These are phyloP conservation scores for Paratrypanosoma confusum DNA, from an alignment of 208 protist genomes.

Conservation along the genomic window DNA sequence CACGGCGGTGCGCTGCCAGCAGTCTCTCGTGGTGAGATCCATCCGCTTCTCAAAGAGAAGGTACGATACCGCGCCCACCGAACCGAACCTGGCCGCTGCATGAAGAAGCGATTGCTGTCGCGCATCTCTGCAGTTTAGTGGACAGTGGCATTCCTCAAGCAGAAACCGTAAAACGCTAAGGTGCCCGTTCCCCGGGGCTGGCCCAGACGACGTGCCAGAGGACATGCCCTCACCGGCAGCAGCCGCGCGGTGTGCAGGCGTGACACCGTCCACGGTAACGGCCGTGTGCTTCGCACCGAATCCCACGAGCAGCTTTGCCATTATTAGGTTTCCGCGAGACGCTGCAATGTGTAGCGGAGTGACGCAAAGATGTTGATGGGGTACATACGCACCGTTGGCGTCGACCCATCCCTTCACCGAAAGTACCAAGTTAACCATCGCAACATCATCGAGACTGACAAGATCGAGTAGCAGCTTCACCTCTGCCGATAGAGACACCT, in stretches of 20 bases:
- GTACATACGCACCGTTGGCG: slow-evolving; percentile 32
- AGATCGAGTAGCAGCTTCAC: slow-evolving; percentile 14
- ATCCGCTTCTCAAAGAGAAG: slow-evolving; percentile 19
- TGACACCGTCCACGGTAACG: slow-evolving; percentile 38
- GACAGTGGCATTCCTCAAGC: no score
- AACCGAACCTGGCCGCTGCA: slow-evolving; percentile 33
- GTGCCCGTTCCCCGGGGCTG: background rate
- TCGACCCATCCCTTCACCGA: slow-evolving; percentile 8
- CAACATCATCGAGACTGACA: slow-evolving; percentile 12
- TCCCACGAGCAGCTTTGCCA: slow-evolving; percentile 19
- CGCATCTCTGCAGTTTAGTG: slow-evolving; percentile 21
- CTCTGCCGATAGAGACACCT: background rate
- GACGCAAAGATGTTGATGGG: slow-evolving; percentile 21
- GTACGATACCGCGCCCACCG: slow-evolving; percentile 10
- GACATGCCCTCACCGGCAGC: slow-evolving; percentile 1
- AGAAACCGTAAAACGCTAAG: no score
- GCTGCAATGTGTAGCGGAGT: slow-evolving; percentile 38
- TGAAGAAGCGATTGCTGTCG: slow-evolving; percentile 54
- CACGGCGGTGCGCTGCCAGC: slow-evolving; percentile 53
- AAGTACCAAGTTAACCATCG: slow-evolving; percentile 19
- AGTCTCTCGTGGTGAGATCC: slow-evolving; percentile 24
- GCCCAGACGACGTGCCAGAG: background rate
- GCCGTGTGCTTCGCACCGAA: slow-evolving; percentile 22
- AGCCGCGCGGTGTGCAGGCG: slow-evolving; percentile 35
- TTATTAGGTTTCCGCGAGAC: slow-evolving; percentile 1